Base-by-base conservation (phyloP, 441 rosid genomes). In the Breynia disticha region DNA sequence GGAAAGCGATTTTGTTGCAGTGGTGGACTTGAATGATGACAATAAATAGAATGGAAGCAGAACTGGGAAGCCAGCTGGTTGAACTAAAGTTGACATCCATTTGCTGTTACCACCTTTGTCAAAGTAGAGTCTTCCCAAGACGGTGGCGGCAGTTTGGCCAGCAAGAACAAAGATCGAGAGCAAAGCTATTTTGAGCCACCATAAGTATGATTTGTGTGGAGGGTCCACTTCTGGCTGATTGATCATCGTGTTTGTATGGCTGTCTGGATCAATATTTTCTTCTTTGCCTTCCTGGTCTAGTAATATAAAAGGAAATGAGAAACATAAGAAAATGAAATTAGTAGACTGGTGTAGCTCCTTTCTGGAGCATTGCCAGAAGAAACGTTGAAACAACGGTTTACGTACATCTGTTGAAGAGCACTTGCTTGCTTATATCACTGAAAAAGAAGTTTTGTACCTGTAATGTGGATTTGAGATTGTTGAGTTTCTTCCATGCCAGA, bases 41-140 rank as follows among this genome's bases (percentile, higher is more conserved):
- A n/a, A 28, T 22, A 54, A 45, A 64, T 65, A 55, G 18, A 54
- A 45, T 13, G 61, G 56, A 16, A 68, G 46, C n/a, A 76, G 74
- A 38, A 78, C 41, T 32, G 81, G 84, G 71, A 76, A 83, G 44
- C 78, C 86, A 2, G 69, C 72, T 17, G 73, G 42, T 48, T 80
- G 86, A 18, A 80, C 86, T 6, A 80, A 60, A 0, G 81, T 67
- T 14, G 74, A 73, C 78, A 83, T 73, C 90, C 90, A 83, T 51
- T 61, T 76, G 66, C 90, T 76, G 14, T 64, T 72, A 6, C 90
- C 90, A 14, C 87, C 84, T 49, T 66, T 69, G 50, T 72, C 79
- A 17, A 52, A 83, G 64, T 80, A 78, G 1, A 74, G 35, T 65
- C 82, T 71, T 41, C 84, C 82, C 0, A 83, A 59, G n/a, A 78